Base-by-base conservation (phyloP, 1,284 basidiomycete genomes). In the Mycena citricolor region DNA sequence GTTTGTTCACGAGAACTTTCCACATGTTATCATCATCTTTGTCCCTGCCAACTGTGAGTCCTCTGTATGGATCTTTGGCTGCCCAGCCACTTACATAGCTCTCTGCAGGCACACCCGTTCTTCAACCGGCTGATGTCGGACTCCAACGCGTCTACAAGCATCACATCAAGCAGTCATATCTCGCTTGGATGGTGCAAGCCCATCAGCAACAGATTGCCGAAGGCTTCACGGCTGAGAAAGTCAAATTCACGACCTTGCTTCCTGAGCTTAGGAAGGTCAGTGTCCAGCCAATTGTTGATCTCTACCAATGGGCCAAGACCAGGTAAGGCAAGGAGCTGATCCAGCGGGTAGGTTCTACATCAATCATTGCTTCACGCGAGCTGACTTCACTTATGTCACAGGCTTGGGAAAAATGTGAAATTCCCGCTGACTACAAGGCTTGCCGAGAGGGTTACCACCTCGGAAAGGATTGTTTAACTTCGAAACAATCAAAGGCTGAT, bases 91-190 rank as follows among this genome's bases (percentile, higher is more conserved):
- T 17, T 28, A 39, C 14, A 43, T 37, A 10, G n/a, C n/a, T n/a
- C n/a, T 35, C 29, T 14, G 44, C 21, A 43, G 42, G 35, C 24
- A 56, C 53, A 11, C 32, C 41, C 5, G 39, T 57, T 13, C 28
- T 47, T 20, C 57, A 58, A 32, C 52, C 55, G 0, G 49, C 29
- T 36, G 56, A 59, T 47, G 51, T 57, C 11, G 51, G 54, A 0
- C 41, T 58, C 0, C 42, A 60, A 8, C 55, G 61, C 29, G 22
- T 23, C 5, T 21, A 57, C 30, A 61, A 60, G 26, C 55, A 56
- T 20, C 29, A 49, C 8, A 42, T 58, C n/a, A 45, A 40, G 17
- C 44, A 45, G 20, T 16, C 22, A 3, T 20, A 16, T 16, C 32
- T 32, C 2, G 24, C 28, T 2, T 29, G 31, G 37, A 29, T 45